phyloP scores from a whole-genome alignment of 108 stramenopile genomes.

The Licmophora abbreviata region DNA sequence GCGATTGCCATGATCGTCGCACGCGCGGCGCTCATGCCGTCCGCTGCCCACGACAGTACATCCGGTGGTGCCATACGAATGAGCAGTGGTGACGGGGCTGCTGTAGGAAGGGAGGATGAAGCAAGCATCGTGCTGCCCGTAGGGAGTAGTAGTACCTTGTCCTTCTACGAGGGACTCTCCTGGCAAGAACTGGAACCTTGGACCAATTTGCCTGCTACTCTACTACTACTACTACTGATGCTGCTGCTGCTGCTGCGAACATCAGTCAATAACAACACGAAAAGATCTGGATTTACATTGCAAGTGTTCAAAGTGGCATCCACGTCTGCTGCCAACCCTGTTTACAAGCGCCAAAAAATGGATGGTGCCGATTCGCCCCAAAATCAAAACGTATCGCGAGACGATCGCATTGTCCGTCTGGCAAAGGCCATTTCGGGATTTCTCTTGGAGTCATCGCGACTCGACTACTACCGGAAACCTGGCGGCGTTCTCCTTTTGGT shows the following conservation, averaged over 20 bases:
- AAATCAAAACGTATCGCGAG: constrained; percentile 2
- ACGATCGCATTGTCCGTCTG: constrained; percentile 6
- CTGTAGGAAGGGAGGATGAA: no score
- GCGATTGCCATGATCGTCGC: constrained; percentile 59
- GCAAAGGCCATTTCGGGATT: constrained; percentile 20
- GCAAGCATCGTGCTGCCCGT: constrained; percentile 4
- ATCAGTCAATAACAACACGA: constrained; percentile 8
- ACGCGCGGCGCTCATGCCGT: constrained; percentile 36
- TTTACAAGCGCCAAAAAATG: no score
- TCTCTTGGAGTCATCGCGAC: constrained; percentile 29
- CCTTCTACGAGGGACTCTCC: no score
- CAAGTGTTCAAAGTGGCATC: constrained; percentile 6
- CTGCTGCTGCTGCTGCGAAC: constrained; percentile 8
- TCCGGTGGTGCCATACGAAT: not conserved
- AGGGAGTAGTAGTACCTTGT: constrained; percentile 1
- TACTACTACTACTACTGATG: no score
- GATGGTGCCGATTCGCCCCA: constrained; percentile 1
- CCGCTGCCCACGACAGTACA: constrained; percentile 10
- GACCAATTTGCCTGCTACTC: constrained; percentile 10
- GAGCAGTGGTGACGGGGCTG: no score
- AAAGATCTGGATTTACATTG: not conserved
- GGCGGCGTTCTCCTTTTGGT: constrained; percentile 75
- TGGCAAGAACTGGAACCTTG: constrained; percentile 31
- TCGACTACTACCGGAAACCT: constrained; percentile 40
- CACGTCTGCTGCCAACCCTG: constrained; percentile 1